phyloP scores from a whole-genome alignment of 441 rosid species.

The Corymbia citriodora region DNA sequence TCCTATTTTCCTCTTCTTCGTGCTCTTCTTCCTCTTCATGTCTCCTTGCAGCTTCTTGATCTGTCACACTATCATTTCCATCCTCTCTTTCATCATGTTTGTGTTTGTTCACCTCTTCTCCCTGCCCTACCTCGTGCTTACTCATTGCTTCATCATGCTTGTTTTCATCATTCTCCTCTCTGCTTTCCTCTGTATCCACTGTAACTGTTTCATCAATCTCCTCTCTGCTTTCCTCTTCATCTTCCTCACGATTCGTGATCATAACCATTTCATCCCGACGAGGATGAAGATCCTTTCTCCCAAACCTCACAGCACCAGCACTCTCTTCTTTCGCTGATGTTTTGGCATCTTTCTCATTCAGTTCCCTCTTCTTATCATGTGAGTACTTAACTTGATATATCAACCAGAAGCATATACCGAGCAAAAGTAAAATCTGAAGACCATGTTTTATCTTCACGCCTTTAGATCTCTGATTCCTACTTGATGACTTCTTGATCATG shows the following conservation, averaged over 20 bases:
- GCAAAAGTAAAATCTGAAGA: conserved; percentile 71
- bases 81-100: not conserved
- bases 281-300: conserved; percentile 61
- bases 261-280: conserved; percentile 19
- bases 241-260: conserved; percentile 31
- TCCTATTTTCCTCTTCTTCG: conserved; percentile 29
- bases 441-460: conserved; percentile 60
- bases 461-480: conserved; percentile 67
- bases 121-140: conserved; percentile 8
- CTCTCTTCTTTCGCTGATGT: conserved; percentile 12
- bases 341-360: conserved; percentile 41
- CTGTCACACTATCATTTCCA: not conserved
- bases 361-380: conserved; percentile 72
- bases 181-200: conserved; percentile 13
- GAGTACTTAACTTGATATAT: conserved; percentile 89
- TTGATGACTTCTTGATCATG: conserved; percentile 59
- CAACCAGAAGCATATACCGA: conserved; percentile 86
- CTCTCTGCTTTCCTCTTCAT: conserved; percentile 29
- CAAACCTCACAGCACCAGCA: conserved; percentile 23
- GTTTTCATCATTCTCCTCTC: conserved; percentile 13
- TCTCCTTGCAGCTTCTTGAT: not conserved
- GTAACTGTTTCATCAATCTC: conserved; percentile 21
- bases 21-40: not conserved
- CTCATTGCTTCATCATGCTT: conserved; percentile 24
- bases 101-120: conserved; percentile 27